Conservation (phyloP, 768 basidiomycete genomes). For the Lactarius sp. region DNA sequence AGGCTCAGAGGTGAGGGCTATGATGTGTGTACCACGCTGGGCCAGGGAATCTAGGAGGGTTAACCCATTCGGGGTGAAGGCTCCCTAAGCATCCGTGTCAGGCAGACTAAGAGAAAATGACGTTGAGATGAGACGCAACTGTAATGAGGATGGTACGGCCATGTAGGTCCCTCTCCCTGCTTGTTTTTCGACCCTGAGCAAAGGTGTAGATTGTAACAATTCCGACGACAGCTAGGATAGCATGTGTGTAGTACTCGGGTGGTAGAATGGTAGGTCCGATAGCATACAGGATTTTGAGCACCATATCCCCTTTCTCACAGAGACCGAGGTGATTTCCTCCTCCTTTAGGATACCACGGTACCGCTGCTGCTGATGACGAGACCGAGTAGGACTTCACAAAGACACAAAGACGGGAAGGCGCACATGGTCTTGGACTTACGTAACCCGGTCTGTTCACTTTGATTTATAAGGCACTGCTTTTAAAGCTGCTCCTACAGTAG, state of each 20-base stretch:
- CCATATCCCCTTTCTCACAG: slow-evolving; percentile 37
- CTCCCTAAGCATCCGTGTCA: slow-evolving; percentile 45
- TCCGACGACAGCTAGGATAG: slow-evolving; percentile 39
- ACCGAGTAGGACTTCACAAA: too few species aligned
- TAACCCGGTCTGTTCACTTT: too few species aligned
- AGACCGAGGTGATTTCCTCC: background rate
- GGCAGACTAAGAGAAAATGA: background rate
- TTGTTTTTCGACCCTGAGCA: slow-evolving; percentile 65
- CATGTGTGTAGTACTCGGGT: slow-evolving; percentile 53
- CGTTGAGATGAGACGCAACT: slow-evolving; percentile 37
- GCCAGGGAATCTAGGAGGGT: slow-evolving; percentile 64
- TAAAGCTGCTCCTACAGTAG: background rate
- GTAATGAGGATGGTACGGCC: slow-evolving; percentile 67
- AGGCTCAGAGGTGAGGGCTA: slow-evolving; percentile 62
- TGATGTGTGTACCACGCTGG: slow-evolving; percentile 70
- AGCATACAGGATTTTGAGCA: slow-evolving; percentile 45
- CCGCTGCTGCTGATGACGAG: too few species aligned
- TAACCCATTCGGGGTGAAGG: slow-evolving; percentile 67
- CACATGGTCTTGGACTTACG: too few species aligned
- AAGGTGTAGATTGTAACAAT: slow-evolving; percentile 52
- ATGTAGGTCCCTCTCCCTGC: slow-evolving; percentile 70
- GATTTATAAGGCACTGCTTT: too few species aligned
- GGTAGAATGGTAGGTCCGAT: slow-evolving; percentile 45
- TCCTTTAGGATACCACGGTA: too few species aligned
- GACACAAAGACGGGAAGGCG: too few species aligned